Evolutionary conservation across 2,329 filamentous ascomycete genomes (phyloP).

Genomic region (Apiospora hydei): DNA sequence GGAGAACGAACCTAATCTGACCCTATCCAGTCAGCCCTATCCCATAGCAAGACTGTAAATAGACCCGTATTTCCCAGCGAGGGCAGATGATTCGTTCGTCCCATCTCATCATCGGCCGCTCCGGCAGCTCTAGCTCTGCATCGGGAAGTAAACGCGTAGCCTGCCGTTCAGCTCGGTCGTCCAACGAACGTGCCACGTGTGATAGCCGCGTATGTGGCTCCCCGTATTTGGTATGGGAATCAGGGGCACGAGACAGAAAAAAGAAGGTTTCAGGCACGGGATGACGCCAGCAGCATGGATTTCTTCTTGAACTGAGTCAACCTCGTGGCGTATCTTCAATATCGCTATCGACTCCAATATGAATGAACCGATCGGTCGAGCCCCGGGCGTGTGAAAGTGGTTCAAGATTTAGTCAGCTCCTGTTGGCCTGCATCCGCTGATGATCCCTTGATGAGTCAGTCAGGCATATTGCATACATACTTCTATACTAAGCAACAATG

Average conservation of each 20-base stretch:
- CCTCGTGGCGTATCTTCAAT: background rate
- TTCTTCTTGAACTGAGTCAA: background rate
- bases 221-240: background rate
- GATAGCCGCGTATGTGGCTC: background rate
- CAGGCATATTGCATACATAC: background rate
- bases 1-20: slow-evolving; percentile 3
- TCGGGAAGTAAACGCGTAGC: background rate
- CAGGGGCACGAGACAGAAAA: background rate
- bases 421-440: background rate
- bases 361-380: background rate
- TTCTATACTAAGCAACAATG: background rate
- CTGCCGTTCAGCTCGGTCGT: background rate
- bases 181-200: background rate
- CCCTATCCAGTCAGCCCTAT: background rate
- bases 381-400: too few species aligned
- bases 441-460: background rate
- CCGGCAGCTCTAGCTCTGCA: background rate
- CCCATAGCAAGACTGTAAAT: background rate
- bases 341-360: background rate
- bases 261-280: background rate
- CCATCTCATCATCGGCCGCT: background rate
- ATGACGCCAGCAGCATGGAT: background rate
- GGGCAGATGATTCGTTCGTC: background rate
- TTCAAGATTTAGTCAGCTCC: background rate
- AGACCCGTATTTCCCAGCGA: background rate